Evolutionary conservation across 2,329 filamentous ascomycete genomes (phyloP).

Genomic region (Escovopsis sp.): DNA sequence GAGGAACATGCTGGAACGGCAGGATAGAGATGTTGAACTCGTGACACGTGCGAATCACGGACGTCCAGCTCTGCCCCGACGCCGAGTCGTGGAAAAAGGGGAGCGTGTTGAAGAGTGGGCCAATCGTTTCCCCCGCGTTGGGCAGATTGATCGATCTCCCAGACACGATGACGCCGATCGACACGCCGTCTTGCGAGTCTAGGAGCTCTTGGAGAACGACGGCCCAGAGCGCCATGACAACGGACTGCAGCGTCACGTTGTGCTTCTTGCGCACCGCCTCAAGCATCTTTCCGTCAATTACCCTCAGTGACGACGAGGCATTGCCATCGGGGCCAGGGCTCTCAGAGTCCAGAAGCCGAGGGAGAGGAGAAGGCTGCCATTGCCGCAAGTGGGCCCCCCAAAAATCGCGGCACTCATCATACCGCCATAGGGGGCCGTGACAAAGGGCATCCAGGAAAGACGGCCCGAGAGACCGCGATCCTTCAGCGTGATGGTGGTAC

Average conservation of each 20-base stretch:
- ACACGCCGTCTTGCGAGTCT: conserved; percentile 23
- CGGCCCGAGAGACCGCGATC: conserved; percentile 21
- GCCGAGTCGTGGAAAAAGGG: conserved; percentile 46
- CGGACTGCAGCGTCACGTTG: conserved; percentile 62
- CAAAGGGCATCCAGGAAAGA: conserved; percentile 53
- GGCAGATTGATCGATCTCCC: conserved; percentile 60
- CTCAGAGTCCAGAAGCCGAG: conserved; percentile 2
- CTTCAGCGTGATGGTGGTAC: conserved; percentile 7
- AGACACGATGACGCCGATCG: conserved; percentile 63
- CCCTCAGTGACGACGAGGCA: conserved; percentile 7
- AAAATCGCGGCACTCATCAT: conserved; percentile 36
- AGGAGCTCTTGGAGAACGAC: conserved; percentile 42
- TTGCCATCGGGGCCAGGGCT: not conserved
- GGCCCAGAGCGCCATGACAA: conserved; percentile 64
- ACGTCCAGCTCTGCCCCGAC: conserved; percentile 37
- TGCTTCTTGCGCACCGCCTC: conserved; percentile 40
- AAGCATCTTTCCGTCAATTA: conserved; percentile 28
- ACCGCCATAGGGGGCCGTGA: conserved; percentile 48
- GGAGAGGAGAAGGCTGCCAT: conserved; percentile 11
- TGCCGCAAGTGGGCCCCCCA: conserved; percentile 47
- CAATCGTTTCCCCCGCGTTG: conserved; percentile 51
- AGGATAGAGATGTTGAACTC: conserved; percentile 53
- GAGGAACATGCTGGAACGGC: conserved; percentile 56
- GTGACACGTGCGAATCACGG: conserved; percentile 51
- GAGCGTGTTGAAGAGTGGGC: conserved; percentile 82